Percentiles rank a stretch among this genome's conserved stretches.
These are phyloP conservation scores for Pontederia crassipes DNA, from an alignment of 176 grass and related monocot genomes.

Conservation along the genomic window DNA sequence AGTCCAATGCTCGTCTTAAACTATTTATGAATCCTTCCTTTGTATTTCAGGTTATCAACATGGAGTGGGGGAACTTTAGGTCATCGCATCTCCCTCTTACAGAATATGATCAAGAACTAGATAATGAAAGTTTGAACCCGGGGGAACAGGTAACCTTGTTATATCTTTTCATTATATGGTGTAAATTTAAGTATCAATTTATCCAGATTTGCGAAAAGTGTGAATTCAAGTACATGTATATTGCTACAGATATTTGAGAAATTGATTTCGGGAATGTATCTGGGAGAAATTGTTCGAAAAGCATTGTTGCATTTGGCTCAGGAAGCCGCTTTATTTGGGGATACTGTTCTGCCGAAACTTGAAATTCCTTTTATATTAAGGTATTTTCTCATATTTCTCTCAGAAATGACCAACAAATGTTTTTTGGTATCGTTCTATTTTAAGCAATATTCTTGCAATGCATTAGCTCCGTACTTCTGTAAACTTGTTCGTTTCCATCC, in stretches of 20 bases:
- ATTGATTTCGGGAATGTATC: conserved; percentile 24
- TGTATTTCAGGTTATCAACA: conserved; percentile 67
- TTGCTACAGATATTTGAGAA: conserved; percentile 57
- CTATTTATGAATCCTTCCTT: background rate
- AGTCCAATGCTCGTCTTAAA: background rate
- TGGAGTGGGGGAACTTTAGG: conserved; percentile 86
- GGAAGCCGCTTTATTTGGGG: conserved; percentile 12
- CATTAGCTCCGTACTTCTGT: too few relatives aligned
- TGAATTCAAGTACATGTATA: background rate
- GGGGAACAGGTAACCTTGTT: conserved; percentile 52
- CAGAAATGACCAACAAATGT: background rate
- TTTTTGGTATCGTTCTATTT: too few relatives aligned
- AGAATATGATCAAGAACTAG: conserved; percentile 72
- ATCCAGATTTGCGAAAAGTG: background rate
- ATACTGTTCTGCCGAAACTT: background rate
- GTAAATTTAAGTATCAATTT: background rate
- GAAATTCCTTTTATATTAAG: conserved; percentile 12
- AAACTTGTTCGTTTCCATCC: too few relatives aligned
- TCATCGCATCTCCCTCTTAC: conserved; percentile 66
- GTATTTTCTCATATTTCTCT: background rate
- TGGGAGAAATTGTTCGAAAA: conserved; percentile 19
- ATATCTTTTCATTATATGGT: background rate
- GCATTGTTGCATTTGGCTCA: conserved; percentile 14
- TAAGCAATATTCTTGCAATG: too few relatives aligned
- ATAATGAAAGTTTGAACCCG: conserved; percentile 78